Evolutionary conservation across 176 grass and related monocot genomes (phyloP).

Genomic region (Oryza longistaminata): DNA sequence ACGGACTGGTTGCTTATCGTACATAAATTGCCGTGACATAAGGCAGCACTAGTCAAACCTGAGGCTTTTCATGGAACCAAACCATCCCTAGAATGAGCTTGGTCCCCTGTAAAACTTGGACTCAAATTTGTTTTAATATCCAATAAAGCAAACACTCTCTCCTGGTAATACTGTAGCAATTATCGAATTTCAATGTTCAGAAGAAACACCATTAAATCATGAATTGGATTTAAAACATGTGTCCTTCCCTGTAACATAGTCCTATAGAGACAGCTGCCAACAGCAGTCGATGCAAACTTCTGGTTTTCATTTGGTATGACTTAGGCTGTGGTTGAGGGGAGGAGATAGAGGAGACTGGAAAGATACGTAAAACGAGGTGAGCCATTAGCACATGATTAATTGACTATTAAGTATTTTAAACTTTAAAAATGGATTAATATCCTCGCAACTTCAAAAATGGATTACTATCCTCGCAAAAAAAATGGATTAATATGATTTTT

Average conservation of each 20-base stretch:
- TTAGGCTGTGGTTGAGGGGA: too few relatives aligned
- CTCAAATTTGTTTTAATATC: background rate
- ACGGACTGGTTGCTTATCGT: background rate
- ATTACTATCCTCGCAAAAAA: too few relatives aligned
- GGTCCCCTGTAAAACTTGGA: background rate
- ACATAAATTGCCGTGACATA: background rate
- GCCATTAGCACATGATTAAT: too few relatives aligned
- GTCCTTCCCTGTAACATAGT: background rate
- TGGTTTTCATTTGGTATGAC: background rate
- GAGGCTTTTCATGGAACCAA: background rate
- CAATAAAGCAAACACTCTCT: background rate
- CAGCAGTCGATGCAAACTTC: background rate
- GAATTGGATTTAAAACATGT: background rate
- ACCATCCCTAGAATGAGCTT: background rate
- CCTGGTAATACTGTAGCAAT: background rate
- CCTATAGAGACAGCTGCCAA: background rate
- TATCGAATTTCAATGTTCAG: background rate
- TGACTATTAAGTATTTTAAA: too few relatives aligned
- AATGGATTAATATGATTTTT: too few relatives aligned
- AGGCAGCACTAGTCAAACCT: slow-evolving; percentile 27
- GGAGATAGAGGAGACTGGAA: too few relatives aligned
- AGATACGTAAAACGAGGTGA: too few relatives aligned
- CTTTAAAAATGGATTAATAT: too few relatives aligned
- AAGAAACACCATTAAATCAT: background rate
- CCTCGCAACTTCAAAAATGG: too few relatives aligned